Percentiles rank a stretch among this genome's conserved stretches.
These are phyloP conservation scores for Fraxinus platypoda DNA, from an alignment of 305 asterid species.

Conservation along the genomic window DNA sequence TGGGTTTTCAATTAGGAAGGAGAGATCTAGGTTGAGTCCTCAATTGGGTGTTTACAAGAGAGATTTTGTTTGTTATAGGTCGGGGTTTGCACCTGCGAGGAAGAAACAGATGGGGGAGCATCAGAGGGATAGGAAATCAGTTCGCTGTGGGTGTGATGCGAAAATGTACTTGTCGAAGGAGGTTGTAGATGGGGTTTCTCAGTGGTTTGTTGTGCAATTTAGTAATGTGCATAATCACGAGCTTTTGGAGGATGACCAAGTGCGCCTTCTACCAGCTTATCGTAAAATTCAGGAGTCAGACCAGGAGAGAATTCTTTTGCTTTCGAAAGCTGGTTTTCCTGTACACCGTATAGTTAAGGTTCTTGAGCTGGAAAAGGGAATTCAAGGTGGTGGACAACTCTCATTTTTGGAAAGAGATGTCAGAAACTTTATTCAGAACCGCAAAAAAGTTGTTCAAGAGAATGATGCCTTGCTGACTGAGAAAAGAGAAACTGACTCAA, in stretches of 20 bases:
- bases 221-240: slow-evolving; percentile 71
- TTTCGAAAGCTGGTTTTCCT: slow-evolving; percentile 65
- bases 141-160: slow-evolving; percentile 69
- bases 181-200: slow-evolving; percentile 54
- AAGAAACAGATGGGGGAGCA: slow-evolving; percentile 54
- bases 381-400: slow-evolving; percentile 56
- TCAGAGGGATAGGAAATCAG: slow-evolving; percentile 64
- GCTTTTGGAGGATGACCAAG: slow-evolving; percentile 66
- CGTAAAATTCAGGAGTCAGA: slow-evolving; percentile 67
- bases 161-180: slow-evolving; percentile 66
- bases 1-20: slow-evolving; percentile 64
- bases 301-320: slow-evolving; percentile 63
- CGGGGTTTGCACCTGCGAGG: slow-evolving; percentile 63
- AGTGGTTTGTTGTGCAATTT: slow-evolving; percentile 62
- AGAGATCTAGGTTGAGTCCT: slow-evolving; percentile 65
- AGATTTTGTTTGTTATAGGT: slow-evolving; percentile 64
- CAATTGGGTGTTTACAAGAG: slow-evolving; percentile 67
- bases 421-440: slow-evolving; percentile 64
- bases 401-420: slow-evolving; percentile 71
- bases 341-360: slow-evolving; percentile 65
- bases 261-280: slow-evolving; percentile 64
- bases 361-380: slow-evolving; percentile 63
- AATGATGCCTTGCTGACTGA: slow-evolving; percentile 56
- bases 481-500: slow-evolving; percentile 51
- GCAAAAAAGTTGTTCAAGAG: slow-evolving; percentile 54